phyloP scores from a whole-genome alignment of 1,284 basidiomycete species.

The Cryptococcus amylolentus region DNA sequence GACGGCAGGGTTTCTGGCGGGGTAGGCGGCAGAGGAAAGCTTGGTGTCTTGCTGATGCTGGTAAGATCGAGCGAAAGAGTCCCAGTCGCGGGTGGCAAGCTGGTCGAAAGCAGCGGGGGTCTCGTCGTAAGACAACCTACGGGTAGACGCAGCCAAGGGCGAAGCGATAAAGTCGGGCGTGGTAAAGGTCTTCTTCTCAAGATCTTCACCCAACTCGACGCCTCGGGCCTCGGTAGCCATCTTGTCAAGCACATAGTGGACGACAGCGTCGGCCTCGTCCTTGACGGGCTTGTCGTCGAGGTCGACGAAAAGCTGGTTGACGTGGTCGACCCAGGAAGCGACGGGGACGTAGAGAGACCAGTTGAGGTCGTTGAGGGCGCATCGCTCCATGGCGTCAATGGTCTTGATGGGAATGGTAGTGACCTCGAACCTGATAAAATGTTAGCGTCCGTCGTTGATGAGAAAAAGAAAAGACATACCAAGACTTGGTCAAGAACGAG shows the following conservation, averaged over 20 bases:
- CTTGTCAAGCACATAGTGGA: conserved; percentile 15
- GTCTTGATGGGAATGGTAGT: conserved; percentile 31
- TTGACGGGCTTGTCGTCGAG: conserved; percentile 12
- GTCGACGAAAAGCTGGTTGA: conserved; percentile 21
- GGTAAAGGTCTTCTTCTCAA: neutral
- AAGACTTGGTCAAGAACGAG: conserved; percentile 87
- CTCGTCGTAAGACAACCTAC: conserved; percentile 8
- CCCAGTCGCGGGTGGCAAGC: conserved; percentile 23
- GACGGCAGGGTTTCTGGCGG: neutral
- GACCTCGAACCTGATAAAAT: conserved; percentile 23
- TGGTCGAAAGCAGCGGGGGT: conserved; percentile 24
- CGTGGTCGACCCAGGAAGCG: conserved; percentile 29
- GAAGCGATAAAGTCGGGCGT: neutral
- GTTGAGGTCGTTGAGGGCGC: conserved; percentile 30
- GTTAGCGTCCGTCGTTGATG: neutral
- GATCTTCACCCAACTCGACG: conserved; percentile 17
- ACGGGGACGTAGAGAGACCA: conserved; percentile 32
- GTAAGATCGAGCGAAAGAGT: conserved; percentile 15
- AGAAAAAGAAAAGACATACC: conserved; percentile 54
- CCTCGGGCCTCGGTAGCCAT: conserved; percentile 25
- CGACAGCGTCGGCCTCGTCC: conserved; percentile 11
- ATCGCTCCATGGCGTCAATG: conserved; percentile 35
- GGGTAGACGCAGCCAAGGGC: neutral
- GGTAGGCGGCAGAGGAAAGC: neutral
- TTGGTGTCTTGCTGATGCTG: conserved; percentile 1